These are phyloP conservation scores for Brasenia schreberi DNA, from an alignment of 164 flowering plant genomes.

Conservation along the genomic window DNA sequence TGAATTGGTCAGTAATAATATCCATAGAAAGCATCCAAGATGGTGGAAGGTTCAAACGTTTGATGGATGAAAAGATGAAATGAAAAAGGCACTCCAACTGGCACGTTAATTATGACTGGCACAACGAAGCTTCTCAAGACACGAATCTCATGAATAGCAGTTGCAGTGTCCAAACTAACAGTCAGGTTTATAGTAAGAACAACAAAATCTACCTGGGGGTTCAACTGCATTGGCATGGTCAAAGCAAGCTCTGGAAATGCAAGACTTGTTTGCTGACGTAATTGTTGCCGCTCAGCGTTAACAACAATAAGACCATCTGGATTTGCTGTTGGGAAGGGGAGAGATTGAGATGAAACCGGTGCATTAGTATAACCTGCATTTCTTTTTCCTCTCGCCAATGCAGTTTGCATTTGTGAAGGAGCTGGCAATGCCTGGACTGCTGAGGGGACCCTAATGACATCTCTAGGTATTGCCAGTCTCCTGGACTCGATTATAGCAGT, in stretches of 20 bases:
- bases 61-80: too few relatives aligned
- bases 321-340: slow-evolving; percentile 9
- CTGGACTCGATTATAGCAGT: slow-evolving; percentile 20
- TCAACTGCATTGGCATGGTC: slow-evolving; percentile 13
- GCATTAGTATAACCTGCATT: slow-evolving; percentile 10
- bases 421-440: slow-evolving; percentile 70
- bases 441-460: slow-evolving; percentile 31
- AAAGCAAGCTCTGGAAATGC: slow-evolving; percentile 4
- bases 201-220: slow-evolving; percentile 19
- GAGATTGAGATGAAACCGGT: slow-evolving; percentile 15
- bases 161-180: too few relatives aligned
- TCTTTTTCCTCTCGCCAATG: slow-evolving; percentile 14
- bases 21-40: too few relatives aligned
- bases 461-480: slow-evolving; percentile 19
- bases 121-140: too few relatives aligned
- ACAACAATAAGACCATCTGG: slow-evolving; percentile 11
- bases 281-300: slow-evolving; percentile 27
- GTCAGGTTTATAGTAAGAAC: too few relatives aligned
- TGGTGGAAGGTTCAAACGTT: too few relatives aligned
- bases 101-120: too few relatives aligned
- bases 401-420: slow-evolving; percentile 13
- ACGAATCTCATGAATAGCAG: too few relatives aligned
- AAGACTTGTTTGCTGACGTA: slow-evolving; percentile 9
- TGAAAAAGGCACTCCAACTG: too few relatives aligned
- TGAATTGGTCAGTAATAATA: too few relatives aligned